Evolutionary conservation across 495 filamentous ascomycete species (phyloP).

Genomic region (Ramalina intermedia): DNA sequence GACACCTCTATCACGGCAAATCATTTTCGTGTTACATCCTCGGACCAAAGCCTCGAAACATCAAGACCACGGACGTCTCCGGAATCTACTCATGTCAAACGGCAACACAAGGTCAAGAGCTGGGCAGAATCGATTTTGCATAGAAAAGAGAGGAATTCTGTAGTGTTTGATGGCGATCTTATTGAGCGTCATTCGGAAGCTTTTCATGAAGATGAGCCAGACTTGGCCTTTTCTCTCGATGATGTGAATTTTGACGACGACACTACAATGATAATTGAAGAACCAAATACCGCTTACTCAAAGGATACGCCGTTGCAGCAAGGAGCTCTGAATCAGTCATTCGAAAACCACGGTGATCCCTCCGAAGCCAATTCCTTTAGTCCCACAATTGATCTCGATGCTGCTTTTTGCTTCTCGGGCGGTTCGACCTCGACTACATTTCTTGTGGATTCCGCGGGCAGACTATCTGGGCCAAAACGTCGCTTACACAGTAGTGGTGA

Average conservation of each 20-base stretch:
- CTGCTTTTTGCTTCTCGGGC: conserved; percentile 86
- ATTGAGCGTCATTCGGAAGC: conserved; percentile 13
- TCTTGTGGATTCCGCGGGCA: conserved; percentile 33
- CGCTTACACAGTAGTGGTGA: conserved; percentile 81
- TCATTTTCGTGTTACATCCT: neutral
- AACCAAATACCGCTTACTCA: conserved; percentile 24
- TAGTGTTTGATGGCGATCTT: conserved; percentile 5
- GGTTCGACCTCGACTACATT: conserved; percentile 35
- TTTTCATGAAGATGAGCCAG: neutral
- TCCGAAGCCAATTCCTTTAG: conserved; percentile 48
- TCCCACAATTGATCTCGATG: conserved; percentile 86
- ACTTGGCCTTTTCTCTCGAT: conserved; percentile 20
- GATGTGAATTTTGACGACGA: conserved; percentile 42
- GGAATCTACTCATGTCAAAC: conserved; percentile 45
- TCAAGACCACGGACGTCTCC: conserved; percentile 16
- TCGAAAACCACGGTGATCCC: conserved; percentile 20
- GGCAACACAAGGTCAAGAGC: conserved; percentile 63
- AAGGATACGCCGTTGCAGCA: conserved; percentile 17
- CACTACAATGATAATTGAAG: conserved; percentile 34
- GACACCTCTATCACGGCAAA: neutral
- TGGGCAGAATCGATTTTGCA: conserved; percentile 67
- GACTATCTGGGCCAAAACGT: conserved; percentile 46
- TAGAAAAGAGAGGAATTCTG: conserved; percentile 18
- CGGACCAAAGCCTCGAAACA: neutral
- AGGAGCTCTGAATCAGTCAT: conserved; percentile 31